phyloP scores from a whole-genome alignment of 768 basidiomycete species.

The Boletus patriciae region DNA sequence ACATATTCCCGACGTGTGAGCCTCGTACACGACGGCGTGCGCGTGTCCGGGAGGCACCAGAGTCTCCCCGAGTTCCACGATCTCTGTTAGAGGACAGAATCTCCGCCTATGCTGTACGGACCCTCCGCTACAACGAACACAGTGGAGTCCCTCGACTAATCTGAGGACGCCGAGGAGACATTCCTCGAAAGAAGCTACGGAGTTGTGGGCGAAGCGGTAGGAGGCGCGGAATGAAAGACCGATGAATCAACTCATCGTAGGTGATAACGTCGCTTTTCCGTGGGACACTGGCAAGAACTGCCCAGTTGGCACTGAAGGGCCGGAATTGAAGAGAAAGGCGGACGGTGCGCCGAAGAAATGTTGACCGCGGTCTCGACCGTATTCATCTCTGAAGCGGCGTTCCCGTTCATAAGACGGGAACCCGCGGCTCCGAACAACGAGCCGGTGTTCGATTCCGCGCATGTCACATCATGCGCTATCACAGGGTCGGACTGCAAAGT shows the following conservation, averaged over 20 bases:
- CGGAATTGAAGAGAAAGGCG: constrained; percentile 52
- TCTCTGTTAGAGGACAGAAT: constrained; percentile 46
- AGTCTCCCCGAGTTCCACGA: constrained; percentile 40
- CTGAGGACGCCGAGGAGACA: constrained; percentile 21
- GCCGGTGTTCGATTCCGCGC: too few relatives aligned
- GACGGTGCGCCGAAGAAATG: constrained; percentile 31
- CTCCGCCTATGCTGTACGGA: constrained; percentile 62
- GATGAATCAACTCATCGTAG: constrained; percentile 53
- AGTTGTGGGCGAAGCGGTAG: constrained; percentile 48
- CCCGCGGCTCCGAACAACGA: constrained; percentile 46
- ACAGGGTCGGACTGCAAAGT: too few relatives aligned
- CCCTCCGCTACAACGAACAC: constrained; percentile 54
- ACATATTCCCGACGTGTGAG: constrained; percentile 54
- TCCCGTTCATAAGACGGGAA: constrained; percentile 47
- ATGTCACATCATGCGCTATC: too few relatives aligned
- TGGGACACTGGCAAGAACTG: constrained; percentile 49
- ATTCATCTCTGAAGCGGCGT: constrained; percentile 23
- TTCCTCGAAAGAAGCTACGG: constrained; percentile 32
- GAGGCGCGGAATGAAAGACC: constrained; percentile 12
- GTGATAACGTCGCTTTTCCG: constrained; percentile 47
- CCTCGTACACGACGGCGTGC: constrained; percentile 55
- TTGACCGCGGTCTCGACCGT: constrained; percentile 9
- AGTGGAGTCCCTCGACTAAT: constrained; percentile 26
- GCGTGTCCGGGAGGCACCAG: constrained; percentile 37
- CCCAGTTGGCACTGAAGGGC: constrained; percentile 54